Evolutionary conservation across 176 grass and related monocot species (phyloP).

Genomic region (Avena atlantica): DNA sequence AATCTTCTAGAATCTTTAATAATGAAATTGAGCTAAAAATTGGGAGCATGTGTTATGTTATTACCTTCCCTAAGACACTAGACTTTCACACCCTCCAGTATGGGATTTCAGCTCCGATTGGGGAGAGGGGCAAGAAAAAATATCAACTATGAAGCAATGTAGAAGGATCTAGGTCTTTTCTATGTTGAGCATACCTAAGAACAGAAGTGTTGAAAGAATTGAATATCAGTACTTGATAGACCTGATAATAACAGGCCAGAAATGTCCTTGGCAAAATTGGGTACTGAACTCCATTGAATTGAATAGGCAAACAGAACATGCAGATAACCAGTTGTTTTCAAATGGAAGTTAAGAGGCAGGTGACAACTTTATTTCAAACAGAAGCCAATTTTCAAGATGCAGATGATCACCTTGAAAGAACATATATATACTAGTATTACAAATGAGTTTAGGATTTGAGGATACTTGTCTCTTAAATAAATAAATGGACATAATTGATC

Average conservation of each 20-base stretch:
- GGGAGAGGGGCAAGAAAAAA: not conserved
- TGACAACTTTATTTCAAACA: not conserved
- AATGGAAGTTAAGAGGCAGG: not conserved
- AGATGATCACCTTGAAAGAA: conserved; percentile 25
- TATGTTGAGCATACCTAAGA: too few species aligned
- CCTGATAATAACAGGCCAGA: not conserved
- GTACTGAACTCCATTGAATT: not conserved
- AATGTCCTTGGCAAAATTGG: not conserved
- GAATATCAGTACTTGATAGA: not conserved
- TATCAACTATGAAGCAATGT: not conserved
- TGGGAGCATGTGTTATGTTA: not conserved
- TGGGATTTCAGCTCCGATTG: not conserved
- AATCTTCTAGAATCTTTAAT: not conserved
- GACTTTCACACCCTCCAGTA: conserved; percentile 12
- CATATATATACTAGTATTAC: not conserved
- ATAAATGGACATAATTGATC: not conserved
- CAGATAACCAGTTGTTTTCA: not conserved
- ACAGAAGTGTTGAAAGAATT: too few species aligned
- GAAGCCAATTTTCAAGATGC: not conserved
- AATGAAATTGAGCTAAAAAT: not conserved
- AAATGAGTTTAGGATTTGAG: not conserved
- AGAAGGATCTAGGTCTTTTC: too few species aligned
- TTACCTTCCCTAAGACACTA: not conserved
- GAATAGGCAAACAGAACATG: not conserved
- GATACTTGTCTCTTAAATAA: not conserved